phyloP scores from a whole-genome alignment of 257 asterid species.

The Agastache rugosa region DNA sequence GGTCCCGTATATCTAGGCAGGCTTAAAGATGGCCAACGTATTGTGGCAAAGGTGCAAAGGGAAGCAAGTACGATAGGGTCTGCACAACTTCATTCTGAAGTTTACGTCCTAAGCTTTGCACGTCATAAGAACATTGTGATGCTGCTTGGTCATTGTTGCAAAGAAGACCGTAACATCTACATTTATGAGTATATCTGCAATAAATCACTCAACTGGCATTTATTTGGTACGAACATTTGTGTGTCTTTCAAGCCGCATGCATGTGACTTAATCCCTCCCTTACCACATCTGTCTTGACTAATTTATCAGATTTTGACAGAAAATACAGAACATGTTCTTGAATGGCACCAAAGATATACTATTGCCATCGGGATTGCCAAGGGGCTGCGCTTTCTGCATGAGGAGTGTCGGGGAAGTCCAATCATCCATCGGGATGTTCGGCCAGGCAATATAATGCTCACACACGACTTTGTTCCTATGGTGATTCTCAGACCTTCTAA shows the following conservation, averaged over 20 bases:
- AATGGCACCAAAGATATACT: conserved; percentile 78
- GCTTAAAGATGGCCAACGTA: conserved; percentile 76
- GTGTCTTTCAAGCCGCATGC: not conserved
- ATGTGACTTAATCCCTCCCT: not conserved
- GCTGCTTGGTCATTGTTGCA: conserved; percentile 85
- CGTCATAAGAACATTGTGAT: conserved; percentile 85
- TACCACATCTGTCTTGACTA: not conserved
- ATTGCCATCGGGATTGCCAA: conserved; percentile 79
- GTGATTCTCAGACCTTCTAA: conserved; percentile 36
- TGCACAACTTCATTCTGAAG: conserved; percentile 69
- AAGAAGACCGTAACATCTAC: conserved; percentile 68
- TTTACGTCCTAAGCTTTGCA: conserved; percentile 68
- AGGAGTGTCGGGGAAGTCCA: conserved; percentile 91
- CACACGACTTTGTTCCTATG: conserved; percentile 88
- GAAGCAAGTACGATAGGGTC: conserved; percentile 73
- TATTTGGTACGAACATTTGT: conserved; percentile 56
- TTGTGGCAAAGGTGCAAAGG: conserved; percentile 85
- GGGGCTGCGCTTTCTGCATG: conserved; percentile 81
- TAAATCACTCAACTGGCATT: conserved; percentile 81
- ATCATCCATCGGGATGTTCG: conserved; percentile 80
- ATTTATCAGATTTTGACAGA: conserved; percentile 45
- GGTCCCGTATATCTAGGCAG: conserved; percentile 76
- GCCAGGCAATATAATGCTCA: conserved; percentile 81
- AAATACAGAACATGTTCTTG: conserved; percentile 51
- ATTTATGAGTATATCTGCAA: conserved; percentile 83